Base-by-base conservation (phyloP, 345 rosid species). In the Firmiana major region DNA sequence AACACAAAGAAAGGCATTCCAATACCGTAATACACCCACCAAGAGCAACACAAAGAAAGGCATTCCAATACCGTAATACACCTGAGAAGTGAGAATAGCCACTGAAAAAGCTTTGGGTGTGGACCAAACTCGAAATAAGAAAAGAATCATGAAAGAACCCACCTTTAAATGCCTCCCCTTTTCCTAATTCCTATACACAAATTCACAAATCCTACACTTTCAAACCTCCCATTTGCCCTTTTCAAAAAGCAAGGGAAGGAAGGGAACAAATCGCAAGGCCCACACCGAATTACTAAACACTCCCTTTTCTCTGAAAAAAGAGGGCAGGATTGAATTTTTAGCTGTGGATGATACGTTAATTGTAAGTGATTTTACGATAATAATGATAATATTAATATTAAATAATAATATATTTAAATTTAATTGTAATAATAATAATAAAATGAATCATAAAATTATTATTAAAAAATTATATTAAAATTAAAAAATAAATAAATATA, bases 151-250 rank as follows among this genome's bases (percentile, higher is more conserved):
- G 86, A 80, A 54, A 60, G 81, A 81, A 59, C 69, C 80, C 82
- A 84, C 75, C 88, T 85, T 84, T 83, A 79, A 83, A 81, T 75
- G 26, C 60, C 22, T 55, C 2, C 68, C 66, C 86, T 85, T 85
- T 83, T 72, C 70, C 87, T 75, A 85, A 85, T 87, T 85, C 86
- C 90, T 87, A 87, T 40, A 73, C 80, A 67, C 76, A 75, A n/a
- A 64, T 64, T 64, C 69, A 64, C 46, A 36, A 68, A 73, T 42
- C 84, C 77, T 83, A 78, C 85, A 79, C 86, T 88, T 85, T 82
- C 74, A 84, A 84, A 81, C 83, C 87, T 75, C 79, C 75, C 59
- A 74, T 77, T 67, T 82, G 17, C 11, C 83, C 84, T 85, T 51
- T 87, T 75, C 82, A 74, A 84, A 87, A 89, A 85, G 84, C 78